Base-by-base conservation (phyloP, 2,329 filamentous ascomycete genomes). In the Colletotrichum abscissum region DNA sequence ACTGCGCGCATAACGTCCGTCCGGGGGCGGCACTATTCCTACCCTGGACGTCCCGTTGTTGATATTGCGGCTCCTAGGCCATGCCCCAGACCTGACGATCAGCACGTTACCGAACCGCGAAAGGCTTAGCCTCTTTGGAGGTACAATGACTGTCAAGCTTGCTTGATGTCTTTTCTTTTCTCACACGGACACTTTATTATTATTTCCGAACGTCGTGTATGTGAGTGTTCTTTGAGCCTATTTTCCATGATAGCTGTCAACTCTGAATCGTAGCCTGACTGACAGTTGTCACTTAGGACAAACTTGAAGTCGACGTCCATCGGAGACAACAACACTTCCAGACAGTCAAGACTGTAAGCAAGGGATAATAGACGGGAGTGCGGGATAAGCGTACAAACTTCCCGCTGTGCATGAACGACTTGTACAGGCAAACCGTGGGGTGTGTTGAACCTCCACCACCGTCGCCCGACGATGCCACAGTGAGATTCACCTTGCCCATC, bases 21-120 rank as follows among this genome's bases (percentile, higher is more conserved):
- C 33, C 22, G 63, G 52, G n/a, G 46, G 19, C n/a, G 46, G n/a
- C 28, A 46, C 62, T 22, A 26, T 52, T 7, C 22, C 28, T 22
- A 63, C 33, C 33, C 33, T 42, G 24, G 52, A 65, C 26, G 63
- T 12, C 9, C 33, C 52, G 63, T 22, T 33, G 52, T 56, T 33
- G 33, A 56, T 22, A 56, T 56, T 65, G 63, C 63, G 52, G 63
- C 63, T 65, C 49, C 22, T 65, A 14, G 33, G 16, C 14, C 52
- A 24, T 19, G 33, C 33, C 55, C 30, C 49, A 56, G 52, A 3
- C 33, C 24, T 65, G 33, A 42, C 22, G 52, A 65, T 42, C 63
- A 38, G 33, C 33, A 56, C 33, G 35, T 33, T 56, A 22, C 19
- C 62, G 46, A 64, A 16, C 63, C 62, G 30, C 33, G 49, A 30